Base-by-base conservation (phyloP, 2,329 filamentous ascomycete species). In the Aaosphaeria arxii region DNA sequence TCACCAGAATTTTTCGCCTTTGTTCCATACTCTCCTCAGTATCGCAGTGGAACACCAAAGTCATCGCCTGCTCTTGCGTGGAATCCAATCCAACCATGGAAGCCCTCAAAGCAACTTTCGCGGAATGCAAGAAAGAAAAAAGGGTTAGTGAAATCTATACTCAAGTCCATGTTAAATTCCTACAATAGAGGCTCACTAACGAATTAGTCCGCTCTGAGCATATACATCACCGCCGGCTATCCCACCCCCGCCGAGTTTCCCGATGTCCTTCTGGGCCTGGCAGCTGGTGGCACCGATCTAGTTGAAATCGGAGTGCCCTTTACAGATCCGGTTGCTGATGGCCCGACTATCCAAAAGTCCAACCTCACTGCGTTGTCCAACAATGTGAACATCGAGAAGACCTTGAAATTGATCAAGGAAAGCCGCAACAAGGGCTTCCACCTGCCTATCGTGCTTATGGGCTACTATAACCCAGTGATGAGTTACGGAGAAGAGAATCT, bases 291-390 rank as follows among this genome's bases (percentile, higher is more conserved):
- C 59, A 86, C 92, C 63, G 94, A 99, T 71, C 78, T 99, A 51
- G 95, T 99, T 64, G 94, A 99, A 73, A 84, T 99, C 58, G 94
- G 92, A 55, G 85, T 96, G 48, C 94, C 94, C 45, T 99, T 99
- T 76, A 96, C 92, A 63, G 94, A 99, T 71, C 94, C 94, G 49
- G 97, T 97, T 72, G 94, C 92, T 59, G 94, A 99, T 73, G 94
- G 94, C 29, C 94, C 94, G 33, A 96, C 91, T 5, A 97, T 99
- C 58, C 94, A 99, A 76, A 94, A 85, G 54, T 84, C 94, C 56
- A 99, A 99, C 17, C 74, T 96, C 90, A 36, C 84, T 85, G 75
- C 63, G 72, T 66, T 61, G 57, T 61, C 47, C 60, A 92, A 99
- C 77, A 90, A 91, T 51, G 89, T 97, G 55, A 95, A 87, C 7